Percentiles rank a stretch among this genome's conserved stretches.
These are phyloP conservation scores for Platismatia glauca DNA, from an alignment of 495 filamentous ascomycete species.

Conservation along the genomic window DNA sequence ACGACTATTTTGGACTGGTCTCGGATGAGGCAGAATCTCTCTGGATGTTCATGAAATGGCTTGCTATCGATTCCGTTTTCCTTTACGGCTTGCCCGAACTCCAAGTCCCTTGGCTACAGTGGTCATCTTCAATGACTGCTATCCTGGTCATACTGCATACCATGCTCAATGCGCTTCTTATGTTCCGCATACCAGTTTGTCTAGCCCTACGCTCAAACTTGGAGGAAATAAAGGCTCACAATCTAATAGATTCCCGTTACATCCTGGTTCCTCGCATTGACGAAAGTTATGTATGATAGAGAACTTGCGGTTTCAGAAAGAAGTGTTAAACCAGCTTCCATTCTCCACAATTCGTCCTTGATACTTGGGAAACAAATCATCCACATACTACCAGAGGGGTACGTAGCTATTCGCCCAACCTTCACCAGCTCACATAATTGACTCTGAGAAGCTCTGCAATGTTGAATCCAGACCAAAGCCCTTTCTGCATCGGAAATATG, in stretches of 20 bases:
- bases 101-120: constrained; percentile 92
- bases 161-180: constrained; percentile 67
- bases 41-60: constrained; percentile 89
- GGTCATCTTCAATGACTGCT: constrained; percentile 61
- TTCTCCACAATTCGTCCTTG: constrained; percentile 81
- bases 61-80: constrained; percentile 69
- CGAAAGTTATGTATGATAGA: constrained; percentile 74
- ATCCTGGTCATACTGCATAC: constrained; percentile 58
- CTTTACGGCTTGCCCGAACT: constrained; percentile 75
- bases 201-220: constrained; percentile 14
- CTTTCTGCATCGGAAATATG: constrained; percentile 68
- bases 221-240: constrained; percentile 21
- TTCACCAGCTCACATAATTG: background rate
- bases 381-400: constrained; percentile 94
- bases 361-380: constrained; percentile 94
- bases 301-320: constrained; percentile 85
- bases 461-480: constrained; percentile 66
- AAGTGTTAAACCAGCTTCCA: constrained; percentile 73
- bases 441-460: constrained; percentile 55
- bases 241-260: constrained; percentile 51
- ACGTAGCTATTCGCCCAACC: constrained; percentile 26
- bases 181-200: constrained; percentile 80
- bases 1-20: constrained; percentile 66
- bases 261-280: constrained; percentile 55
- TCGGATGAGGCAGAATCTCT: constrained; percentile 73